Evolutionary conservation across 345 rosid species (phyloP), one percentile per base, ranked within the genome.

Genomic region (Erodium maritimum): DNA sequence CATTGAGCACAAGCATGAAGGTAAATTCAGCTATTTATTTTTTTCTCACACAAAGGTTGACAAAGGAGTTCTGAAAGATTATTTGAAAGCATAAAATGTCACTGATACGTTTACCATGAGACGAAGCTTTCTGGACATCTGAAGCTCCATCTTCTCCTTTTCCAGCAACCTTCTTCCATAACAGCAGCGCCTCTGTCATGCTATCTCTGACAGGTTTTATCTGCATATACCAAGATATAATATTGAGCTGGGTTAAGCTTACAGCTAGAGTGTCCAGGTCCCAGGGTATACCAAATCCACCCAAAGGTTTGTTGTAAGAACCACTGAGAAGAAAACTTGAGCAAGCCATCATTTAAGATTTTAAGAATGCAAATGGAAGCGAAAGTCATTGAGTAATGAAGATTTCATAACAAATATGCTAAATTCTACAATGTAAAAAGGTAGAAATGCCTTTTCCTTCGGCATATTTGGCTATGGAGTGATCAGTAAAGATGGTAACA

Each of bases 161-260:
- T 60, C 90, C 97, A 48, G 83, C 77, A 54, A 83, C 74, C 68
- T 84, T 84, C 81, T 87, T 90, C 99, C 97, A 94, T 48, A 82
- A 60, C 63, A 82, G 96, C 83, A 90, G 60, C 48, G 99, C 96
- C 77, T 94, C 99, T 57, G 79, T 82, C 82, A 90, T 82, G 74
- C 90, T 82, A 67, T 94, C 99, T 73, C 99, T 89, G 21, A 73
- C 97, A 34, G 97, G 97, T 69, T 90, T 94, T 60, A 94, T 85
- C 99, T 90, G 83, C 10, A 37, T n/a, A n/a, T n/a, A n/a, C n/a
- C 33, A 25, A 25, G 7, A 7, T 20, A 61, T 19, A 65, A 66
- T 37, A 5, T 37, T 37, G 46, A 37, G 46, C 46, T 37, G 46
- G 46, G 46, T 37, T 37, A 37, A 37, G 46, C 46, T 37, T 37